phyloP scores from a whole-genome alignment of 352 stramenopile genomes.

The Pythium scleroteichum region DNA sequence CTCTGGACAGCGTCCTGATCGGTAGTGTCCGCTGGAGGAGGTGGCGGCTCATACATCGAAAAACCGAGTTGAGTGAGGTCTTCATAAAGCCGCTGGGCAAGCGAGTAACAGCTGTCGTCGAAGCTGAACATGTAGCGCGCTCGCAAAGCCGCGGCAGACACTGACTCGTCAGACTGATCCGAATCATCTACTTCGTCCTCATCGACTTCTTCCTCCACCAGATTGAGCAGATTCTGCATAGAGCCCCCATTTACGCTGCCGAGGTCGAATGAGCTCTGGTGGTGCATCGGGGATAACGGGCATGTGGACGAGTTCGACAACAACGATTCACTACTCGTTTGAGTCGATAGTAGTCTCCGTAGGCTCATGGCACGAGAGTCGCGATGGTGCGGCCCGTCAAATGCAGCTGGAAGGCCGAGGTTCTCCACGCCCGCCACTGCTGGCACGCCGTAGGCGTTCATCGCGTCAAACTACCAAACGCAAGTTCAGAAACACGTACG shows the following conservation, averaged over 20 bases:
- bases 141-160: conserved; percentile 8
- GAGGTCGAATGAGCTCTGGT: conserved; percentile 19
- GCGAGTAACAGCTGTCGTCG: conserved; percentile 55
- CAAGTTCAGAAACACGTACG: too few species aligned
- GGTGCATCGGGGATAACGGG: conserved; percentile 15
- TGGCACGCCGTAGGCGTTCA: conserved; percentile 61
- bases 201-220: conserved; percentile 3
- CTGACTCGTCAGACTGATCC: conserved; percentile 15
- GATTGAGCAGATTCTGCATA: conserved; percentile 12
- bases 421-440: conserved; percentile 61
- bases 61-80: conserved; percentile 55
- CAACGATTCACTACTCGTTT: conserved; percentile 26
- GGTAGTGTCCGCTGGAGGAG: background rate
- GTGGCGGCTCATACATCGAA: conserved; percentile 37
- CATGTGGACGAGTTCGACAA: conserved; percentile 11
- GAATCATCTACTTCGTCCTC: conserved; percentile 4
- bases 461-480: conserved; percentile 56
- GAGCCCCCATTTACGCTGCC: conserved; percentile 11
- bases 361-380: conserved; percentile 42
- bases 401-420: conserved; percentile 45
- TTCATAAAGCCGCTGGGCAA: conserved; percentile 51
- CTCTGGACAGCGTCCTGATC: conserved; percentile 15
- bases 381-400: conserved; percentile 33
- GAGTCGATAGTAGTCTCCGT: conserved; percentile 37
- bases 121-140: conserved; percentile 72